A percentile compares a stretch with the other conserved stretches of the same genome.
phyloP scores from a whole-genome alignment of 176 grass and related monocot genomes.

The Triticum dicoccoides region DNA sequence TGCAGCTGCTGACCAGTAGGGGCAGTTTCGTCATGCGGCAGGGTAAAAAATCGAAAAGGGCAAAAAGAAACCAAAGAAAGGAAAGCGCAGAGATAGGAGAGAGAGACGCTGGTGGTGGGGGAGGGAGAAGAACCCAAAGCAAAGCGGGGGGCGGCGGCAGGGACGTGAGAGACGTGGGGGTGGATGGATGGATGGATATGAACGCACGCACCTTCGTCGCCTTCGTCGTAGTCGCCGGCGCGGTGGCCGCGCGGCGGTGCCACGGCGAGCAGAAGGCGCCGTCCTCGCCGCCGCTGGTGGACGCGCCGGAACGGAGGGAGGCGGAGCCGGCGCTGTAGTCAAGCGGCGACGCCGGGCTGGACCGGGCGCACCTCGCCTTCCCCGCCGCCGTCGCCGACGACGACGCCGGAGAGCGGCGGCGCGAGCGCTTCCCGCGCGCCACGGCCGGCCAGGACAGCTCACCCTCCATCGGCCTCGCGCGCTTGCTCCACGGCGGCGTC shows the following conservation, averaged over 20 bases:
- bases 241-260: background rate
- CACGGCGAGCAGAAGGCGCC: slow-evolving; percentile 21
- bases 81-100: slow-evolving; percentile 12
- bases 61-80: slow-evolving; percentile 16
- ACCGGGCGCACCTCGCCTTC: slow-evolving; percentile 31
- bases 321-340: slow-evolving; percentile 50
- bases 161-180: background rate
- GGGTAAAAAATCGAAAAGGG: background rate
- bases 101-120: background rate
- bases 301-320: slow-evolving; percentile 39
- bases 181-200: background rate
- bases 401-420: slow-evolving; percentile 16
- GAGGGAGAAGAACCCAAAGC: slow-evolving; percentile 47
- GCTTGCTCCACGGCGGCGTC: slow-evolving; percentile 40
- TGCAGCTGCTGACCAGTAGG: background rate
- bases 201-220: slow-evolving; percentile 25
- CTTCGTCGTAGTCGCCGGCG: background rate
- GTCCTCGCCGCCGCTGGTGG: slow-evolving; percentile 65
- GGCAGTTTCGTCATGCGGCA: slow-evolving; percentile 37
- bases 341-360: slow-evolving; percentile 64
- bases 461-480: background rate
- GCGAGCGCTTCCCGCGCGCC: slow-evolving; percentile 41
- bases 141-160: slow-evolving; percentile 5
- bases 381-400: background rate
- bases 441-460: slow-evolving; percentile 32